Evolutionary conservation across 805 yeast species (phyloP).

Genomic region (Candida nonsorbophila): DNA sequence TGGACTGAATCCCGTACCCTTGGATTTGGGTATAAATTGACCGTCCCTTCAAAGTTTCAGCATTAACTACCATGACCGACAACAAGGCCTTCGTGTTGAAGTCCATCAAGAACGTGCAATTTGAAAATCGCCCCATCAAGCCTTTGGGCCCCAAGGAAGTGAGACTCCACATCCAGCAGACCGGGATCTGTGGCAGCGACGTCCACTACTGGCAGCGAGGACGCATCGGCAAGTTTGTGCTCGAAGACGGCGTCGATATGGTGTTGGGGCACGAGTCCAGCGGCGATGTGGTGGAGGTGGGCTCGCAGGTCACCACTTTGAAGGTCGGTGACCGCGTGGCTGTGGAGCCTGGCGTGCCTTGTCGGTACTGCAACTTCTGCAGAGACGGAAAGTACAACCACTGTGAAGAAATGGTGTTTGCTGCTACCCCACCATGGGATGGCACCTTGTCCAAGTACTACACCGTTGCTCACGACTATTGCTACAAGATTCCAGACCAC

Average conservation of each 20-base stretch:
- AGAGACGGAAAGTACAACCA: constrained; percentile 15
- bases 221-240: constrained; percentile 22
- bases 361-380: constrained; percentile 25
- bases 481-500: constrained; percentile 17
- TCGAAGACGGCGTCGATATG: constrained; percentile 23
- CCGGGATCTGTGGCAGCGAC: constrained; percentile 19
- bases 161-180: constrained; percentile 14
- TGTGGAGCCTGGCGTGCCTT: constrained; percentile 52
- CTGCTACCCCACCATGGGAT: constrained; percentile 17
- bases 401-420: constrained; percentile 14
- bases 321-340: constrained; percentile 46
- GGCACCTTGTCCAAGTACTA: constrained; percentile 14
- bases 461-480: constrained; percentile 11
- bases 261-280: constrained; percentile 43
- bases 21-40: no score
- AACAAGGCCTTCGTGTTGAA: constrained; percentile 13
- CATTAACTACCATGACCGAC: no score
- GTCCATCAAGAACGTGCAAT: constrained; percentile 8
- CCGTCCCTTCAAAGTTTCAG: no score
- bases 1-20: no score
- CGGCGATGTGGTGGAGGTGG: constrained; percentile 45
- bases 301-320: constrained; percentile 39
- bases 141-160: constrained; percentile 14
- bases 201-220: constrained; percentile 18
- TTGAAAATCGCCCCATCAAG: constrained; percentile 10